Evolutionary conservation across 441 rosid species (phyloP).

Genomic region (Capsella rubella): DNA sequence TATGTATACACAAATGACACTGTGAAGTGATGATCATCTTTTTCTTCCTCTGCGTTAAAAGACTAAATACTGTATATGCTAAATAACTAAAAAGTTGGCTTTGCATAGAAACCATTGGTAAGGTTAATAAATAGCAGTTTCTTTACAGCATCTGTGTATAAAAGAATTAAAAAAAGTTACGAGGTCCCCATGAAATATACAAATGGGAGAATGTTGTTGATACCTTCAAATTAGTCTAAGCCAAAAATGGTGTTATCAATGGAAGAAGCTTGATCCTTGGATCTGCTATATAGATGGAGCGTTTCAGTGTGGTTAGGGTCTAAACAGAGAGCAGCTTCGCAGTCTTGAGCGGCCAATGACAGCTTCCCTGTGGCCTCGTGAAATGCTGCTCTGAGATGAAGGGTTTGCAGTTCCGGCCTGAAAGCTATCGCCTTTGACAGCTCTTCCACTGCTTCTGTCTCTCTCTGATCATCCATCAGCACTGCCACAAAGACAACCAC

Average conservation of each 20-base stretch:
- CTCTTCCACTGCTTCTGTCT: slow-evolving; percentile 71
- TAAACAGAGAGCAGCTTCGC: slow-evolving; percentile 78
- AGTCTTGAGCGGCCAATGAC: slow-evolving; percentile 59
- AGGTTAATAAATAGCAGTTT: slow-evolving; percentile 14
- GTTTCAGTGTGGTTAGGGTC: slow-evolving; percentile 70
- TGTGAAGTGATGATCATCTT: slow-evolving; percentile 26
- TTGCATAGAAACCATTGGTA: slow-evolving; percentile 29
- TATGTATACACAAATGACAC: slow-evolving; percentile 42
- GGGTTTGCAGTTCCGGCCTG: slow-evolving; percentile 76
- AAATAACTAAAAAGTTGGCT: slow-evolving; percentile 19
- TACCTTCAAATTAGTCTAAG: slow-evolving; percentile 38
- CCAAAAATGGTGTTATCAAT: slow-evolving; percentile 28
- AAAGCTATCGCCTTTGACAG: slow-evolving; percentile 67
- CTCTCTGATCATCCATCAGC: slow-evolving; percentile 78
- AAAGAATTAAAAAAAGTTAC: neutral
- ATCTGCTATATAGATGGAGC: slow-evolving; percentile 57
- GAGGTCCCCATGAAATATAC: slow-evolving; percentile 11
- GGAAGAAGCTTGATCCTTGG: slow-evolving; percentile 51
- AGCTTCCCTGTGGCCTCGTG: slow-evolving; percentile 69
- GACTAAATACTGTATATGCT: slow-evolving; percentile 21
- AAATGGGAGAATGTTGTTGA: slow-evolving; percentile 11
- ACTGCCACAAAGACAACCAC: slow-evolving; percentile 46
- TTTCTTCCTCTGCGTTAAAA: slow-evolving; percentile 23
- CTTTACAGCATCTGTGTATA: slow-evolving; percentile 26
- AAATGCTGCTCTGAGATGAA: slow-evolving; percentile 82